Evolutionary conservation across 768 basidiomycete genomes (phyloP), one percentile per base, ranked within the genome.

Genomic region (Vararia minispora): DNA sequence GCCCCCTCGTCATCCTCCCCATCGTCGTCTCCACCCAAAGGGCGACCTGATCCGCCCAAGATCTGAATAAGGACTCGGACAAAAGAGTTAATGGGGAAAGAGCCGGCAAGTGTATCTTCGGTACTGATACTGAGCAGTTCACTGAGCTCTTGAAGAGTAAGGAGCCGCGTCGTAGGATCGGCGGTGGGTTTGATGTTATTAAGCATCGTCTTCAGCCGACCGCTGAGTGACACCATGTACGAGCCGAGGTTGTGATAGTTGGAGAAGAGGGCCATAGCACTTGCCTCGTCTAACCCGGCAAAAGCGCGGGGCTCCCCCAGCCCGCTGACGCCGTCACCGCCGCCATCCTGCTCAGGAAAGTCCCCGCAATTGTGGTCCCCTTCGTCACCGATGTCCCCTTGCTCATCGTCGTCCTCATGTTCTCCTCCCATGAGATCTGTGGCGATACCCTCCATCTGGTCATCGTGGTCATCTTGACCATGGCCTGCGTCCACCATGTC

Each of bases 61-160:
- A 97, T 90, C 53, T 78, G 78, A 44, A 99, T 81, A 27, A 99
- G 71, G 57, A 95, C 94, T 49, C 80, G 76, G 22, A 92, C 87
- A 55, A 88, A 98, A 25, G 79, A 73, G 50, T 94, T 91, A 16
- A 92, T 81, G 46, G 84, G 86, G 63, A 99, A 94, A n/a, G 86
- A 92, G 28, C 90, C 90, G 7, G 88, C 85, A 32, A 99, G 66
- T 6, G 91, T 97, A 56, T 99, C 95, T 61, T 98, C 94, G 2
- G 90, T 97, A 59, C 88, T 89, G 62, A 98, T 92, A 44, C 87
- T 86, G 40, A 99, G 75, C 24, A 97, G 59, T 56, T 98, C 94
- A 62, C 87, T 90, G 37, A 95, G 72, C 52, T 99, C 94, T 54
- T 97, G 91, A 21, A 99, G 64, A 4, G 92, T 91, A 30, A 89